A percentile compares a stretch with the other conserved stretches of the same genome.
These are phyloP conservation scores for Xylogone sp. DNA, from an alignment of 2,329 filamentous ascomycete species.

Conservation along the genomic window DNA sequence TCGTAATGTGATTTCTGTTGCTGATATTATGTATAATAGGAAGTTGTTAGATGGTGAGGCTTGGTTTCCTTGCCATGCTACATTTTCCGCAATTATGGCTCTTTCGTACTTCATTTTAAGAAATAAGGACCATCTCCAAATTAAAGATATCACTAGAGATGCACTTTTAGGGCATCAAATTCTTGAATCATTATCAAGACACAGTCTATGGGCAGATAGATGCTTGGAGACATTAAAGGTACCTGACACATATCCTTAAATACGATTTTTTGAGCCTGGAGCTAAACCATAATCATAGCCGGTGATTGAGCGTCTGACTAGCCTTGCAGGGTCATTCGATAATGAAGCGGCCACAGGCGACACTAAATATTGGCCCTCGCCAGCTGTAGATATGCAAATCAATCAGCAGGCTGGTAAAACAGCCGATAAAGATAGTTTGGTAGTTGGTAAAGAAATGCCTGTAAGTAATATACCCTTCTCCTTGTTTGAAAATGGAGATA, in stretches of 20 bases:
- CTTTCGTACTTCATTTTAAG: slow-evolving; percentile 74
- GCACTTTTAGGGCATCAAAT: neutral
- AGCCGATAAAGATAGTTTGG: neutral
- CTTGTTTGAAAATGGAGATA: neutral
- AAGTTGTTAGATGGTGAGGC: slow-evolving; percentile 70
- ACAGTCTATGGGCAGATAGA: neutral
- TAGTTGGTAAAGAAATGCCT: neutral
- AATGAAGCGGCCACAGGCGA: neutral
- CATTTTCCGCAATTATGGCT: slow-evolving; percentile 73
- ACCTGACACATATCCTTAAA: slow-evolving; percentile 31
- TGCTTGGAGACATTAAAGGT: slow-evolving; percentile 58
- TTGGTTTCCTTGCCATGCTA: slow-evolving; percentile 79
- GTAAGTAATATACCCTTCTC: neutral
- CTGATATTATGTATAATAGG: slow-evolving; percentile 69
- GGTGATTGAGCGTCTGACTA: neutral
- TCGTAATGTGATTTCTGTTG: slow-evolving; percentile 72
- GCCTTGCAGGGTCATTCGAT: neutral
- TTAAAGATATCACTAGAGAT: neutral
- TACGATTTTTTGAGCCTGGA: neutral
- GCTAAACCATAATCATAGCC: neutral
- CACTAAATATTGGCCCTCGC: neutral
- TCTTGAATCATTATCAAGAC: neutral
- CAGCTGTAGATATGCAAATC: no score
- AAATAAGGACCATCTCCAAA: slow-evolving; percentile 37
- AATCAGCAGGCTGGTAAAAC: neutral